These are phyloP conservation scores for Saitozyma sp. DNA, from an alignment of 768 basidiomycete genomes.

Conservation along the genomic window DNA sequence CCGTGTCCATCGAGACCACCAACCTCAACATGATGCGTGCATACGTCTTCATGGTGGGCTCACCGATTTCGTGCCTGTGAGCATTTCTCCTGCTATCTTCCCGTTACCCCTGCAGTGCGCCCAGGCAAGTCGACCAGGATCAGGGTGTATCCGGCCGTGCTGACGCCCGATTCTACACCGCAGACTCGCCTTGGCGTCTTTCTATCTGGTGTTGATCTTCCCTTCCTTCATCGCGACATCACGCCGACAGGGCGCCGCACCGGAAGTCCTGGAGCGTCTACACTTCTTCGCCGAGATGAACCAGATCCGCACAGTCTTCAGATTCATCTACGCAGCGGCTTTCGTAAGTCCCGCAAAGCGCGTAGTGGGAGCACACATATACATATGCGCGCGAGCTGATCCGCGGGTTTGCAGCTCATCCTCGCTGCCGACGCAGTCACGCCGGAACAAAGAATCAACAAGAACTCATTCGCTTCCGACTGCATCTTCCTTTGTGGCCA, in stretches of 20 bases:
- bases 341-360: no score
- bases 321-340: slow-evolving; percentile 21
- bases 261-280: slow-evolving; percentile 36
- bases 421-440: slow-evolving; percentile 29
- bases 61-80: slow-evolving; percentile 21
- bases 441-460: slow-evolving; percentile 17
- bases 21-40: slow-evolving; percentile 36
- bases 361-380: no score
- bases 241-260: slow-evolving; percentile 24
- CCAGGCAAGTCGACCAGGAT: background rate
- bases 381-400: no score
- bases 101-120: background rate
- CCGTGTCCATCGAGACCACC: slow-evolving; percentile 31
- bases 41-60: slow-evolving; percentile 33
- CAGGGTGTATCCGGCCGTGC: background rate
- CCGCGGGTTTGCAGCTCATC: slow-evolving; percentile 12
- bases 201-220: slow-evolving; percentile 22
- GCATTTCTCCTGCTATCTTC: slow-evolving; percentile 1
- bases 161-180: no score
- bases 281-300: slow-evolving; percentile 38
- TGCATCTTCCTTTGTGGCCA: slow-evolving; percentile 19
- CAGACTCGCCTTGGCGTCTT: slow-evolving; percentile 27
- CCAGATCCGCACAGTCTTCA: slow-evolving; percentile 26
- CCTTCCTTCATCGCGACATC: slow-evolving; percentile 28
- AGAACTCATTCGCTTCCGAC: slow-evolving; percentile 21